Evolutionary conservation across 495 filamentous ascomycete genomes (phyloP).

Genomic region (Podospora didyma): DNA sequence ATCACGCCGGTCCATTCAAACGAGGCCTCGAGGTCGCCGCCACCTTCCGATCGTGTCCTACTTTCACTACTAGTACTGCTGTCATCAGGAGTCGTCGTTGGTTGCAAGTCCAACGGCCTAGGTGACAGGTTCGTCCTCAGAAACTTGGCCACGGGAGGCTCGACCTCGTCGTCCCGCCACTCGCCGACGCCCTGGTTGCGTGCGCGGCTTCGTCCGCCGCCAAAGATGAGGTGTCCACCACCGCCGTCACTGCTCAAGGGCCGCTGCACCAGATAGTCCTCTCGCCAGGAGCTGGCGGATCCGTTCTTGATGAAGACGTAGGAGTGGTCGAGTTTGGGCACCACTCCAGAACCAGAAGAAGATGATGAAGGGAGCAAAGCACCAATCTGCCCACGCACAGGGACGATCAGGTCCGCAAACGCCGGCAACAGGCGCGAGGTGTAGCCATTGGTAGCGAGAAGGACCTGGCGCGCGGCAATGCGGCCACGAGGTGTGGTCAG

Average conservation of each 20-base stretch:
- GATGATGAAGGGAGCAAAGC: slow-evolving; percentile 53
- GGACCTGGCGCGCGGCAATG: slow-evolving; percentile 53
- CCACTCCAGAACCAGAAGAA: too few species aligned
- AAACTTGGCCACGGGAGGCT: slow-evolving; percentile 52
- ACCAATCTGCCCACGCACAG: slow-evolving; percentile 70
- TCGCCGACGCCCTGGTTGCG: slow-evolving; percentile 48
- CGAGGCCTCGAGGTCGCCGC: slow-evolving; percentile 48
- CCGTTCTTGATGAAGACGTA: slow-evolving; percentile 56
- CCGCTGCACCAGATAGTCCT: slow-evolving; percentile 76
- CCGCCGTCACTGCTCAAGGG: slow-evolving; percentile 19
- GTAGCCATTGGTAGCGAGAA: slow-evolving; percentile 78
- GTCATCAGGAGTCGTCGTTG: not conserved
- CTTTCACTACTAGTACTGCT: too few species aligned
- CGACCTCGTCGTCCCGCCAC: slow-evolving; percentile 53
- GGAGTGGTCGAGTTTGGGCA: slow-evolving; percentile 38
- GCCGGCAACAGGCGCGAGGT: slow-evolving; percentile 67
- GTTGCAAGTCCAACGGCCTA: slow-evolving; percentile 20
- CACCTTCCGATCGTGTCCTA: too few species aligned
- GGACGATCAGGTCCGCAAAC: slow-evolving; percentile 69
- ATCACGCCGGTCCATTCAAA: slow-evolving; percentile 80
- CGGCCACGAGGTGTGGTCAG: slow-evolving; percentile 61
- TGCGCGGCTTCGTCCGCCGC: slow-evolving; percentile 35
- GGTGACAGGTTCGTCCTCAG: slow-evolving; percentile 36
- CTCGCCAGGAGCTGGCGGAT: slow-evolving; percentile 18
- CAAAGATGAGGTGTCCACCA: slow-evolving; percentile 51